Evolutionary conservation across 225 moss, liverwort and hornwort species (phyloP).

Genomic region (Straminergon stramineum): DNA sequence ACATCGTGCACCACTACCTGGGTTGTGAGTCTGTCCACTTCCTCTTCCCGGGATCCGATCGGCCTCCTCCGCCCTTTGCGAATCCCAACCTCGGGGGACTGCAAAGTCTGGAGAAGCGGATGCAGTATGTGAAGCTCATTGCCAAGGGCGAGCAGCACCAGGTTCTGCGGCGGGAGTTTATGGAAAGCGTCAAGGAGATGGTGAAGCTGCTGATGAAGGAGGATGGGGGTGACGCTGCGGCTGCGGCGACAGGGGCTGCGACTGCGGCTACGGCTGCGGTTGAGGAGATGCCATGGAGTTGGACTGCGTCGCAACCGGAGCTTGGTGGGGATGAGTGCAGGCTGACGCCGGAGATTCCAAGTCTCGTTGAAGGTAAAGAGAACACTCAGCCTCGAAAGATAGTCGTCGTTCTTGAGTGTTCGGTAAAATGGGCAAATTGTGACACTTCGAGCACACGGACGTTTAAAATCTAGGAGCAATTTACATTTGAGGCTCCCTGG

Average conservation of each 20-base stretch:
- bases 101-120: not conserved
- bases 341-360: not conserved
- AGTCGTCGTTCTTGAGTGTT: not conserved
- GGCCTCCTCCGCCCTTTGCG: constrained; percentile 1
- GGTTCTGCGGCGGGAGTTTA: not conserved
- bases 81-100: not conserved
- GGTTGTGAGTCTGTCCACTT: constrained; percentile 4
- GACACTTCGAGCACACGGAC: not conserved
- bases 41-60: not conserved
- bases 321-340: not conserved
- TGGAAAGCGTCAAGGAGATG: constrained; percentile 22
- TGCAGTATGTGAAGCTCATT: constrained; percentile 21
- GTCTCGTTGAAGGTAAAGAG: not conserved
- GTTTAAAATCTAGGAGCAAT: too few species aligned
- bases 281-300: not conserved
- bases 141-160: constrained; percentile 22
- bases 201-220: not conserved
- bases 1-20: constrained; percentile 19
- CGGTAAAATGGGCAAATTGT: not conserved
- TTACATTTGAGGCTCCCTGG: not conserved
- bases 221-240: not conserved
- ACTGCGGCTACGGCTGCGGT: not conserved
- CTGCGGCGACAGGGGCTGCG: not conserved
- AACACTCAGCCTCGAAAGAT: not conserved
- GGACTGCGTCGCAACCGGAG: not conserved